Evolutionary conservation across 139 green algal species (phyloP).

Genomic region (Dunaliella primolecta): DNA sequence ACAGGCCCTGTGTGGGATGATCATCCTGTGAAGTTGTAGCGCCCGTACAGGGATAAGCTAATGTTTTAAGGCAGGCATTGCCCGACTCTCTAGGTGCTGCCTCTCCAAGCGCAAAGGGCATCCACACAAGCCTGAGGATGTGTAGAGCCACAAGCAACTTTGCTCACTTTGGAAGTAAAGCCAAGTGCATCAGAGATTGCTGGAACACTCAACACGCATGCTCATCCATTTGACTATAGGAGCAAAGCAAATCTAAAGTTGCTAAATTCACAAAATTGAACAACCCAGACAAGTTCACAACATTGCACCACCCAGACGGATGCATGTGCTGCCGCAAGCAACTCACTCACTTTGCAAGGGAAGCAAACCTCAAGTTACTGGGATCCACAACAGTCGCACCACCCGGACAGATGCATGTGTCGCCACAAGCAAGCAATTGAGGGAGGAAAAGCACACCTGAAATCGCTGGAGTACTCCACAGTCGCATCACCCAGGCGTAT

Average conservation of each 20-base stretch:
- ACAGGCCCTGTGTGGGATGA: too few species aligned
- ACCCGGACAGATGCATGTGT: slow-evolving; percentile 64
- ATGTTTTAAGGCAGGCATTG: neutral
- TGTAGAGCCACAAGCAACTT: neutral
- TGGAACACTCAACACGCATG: neutral
- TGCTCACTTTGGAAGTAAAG: too few species aligned
- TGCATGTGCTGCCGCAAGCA: neutral
- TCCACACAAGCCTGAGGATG: neutral
- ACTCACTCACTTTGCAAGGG: neutral
- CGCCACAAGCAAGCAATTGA: slow-evolving; percentile 52
- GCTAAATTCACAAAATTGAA: neutral
- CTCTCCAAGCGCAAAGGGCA: neutral
- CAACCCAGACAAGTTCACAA: neutral
- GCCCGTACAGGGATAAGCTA: too few species aligned
- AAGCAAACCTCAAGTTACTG: slow-evolving; percentile 51
- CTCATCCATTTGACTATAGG: neutral
- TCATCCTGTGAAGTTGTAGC: neutral
- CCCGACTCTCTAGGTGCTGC: neutral
- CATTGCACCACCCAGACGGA: neutral
- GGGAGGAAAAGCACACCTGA: too few species aligned
- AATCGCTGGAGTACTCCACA: slow-evolving; percentile 65
- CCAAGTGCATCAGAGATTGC: neutral
- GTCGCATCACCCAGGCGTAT: slow-evolving; percentile 67
- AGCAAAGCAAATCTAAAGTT: neutral
- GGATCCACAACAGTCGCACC: slow-evolving; percentile 66